phyloP scores from a whole-genome alignment of 345 rosid species.

The Rhodamnia rubescens region DNA sequence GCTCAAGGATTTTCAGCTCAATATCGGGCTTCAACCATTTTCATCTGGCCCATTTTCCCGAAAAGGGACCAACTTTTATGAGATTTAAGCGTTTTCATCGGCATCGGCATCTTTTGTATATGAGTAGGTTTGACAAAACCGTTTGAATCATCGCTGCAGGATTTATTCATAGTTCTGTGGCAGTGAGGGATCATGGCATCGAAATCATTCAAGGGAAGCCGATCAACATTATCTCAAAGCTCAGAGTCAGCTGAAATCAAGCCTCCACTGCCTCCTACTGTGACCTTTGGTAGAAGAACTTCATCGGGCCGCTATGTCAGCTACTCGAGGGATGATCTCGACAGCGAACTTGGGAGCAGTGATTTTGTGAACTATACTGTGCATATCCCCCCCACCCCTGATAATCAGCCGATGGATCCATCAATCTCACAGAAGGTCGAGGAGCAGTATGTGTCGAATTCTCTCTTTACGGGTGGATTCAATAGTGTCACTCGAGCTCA shows the following conservation, averaged over 20 bases:
- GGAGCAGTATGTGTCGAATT: slow-evolving; percentile 92
- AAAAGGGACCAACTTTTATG: not conserved
- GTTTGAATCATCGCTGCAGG: not conserved
- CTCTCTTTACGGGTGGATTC: slow-evolving; percentile 91
- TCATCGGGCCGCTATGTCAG: slow-evolving; percentile 78
- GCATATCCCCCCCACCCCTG: slow-evolving; percentile 92
- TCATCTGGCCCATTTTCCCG: not conserved
- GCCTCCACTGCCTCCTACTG: slow-evolving; percentile 53
- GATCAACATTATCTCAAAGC: slow-evolving; percentile 45
- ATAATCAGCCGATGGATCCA: slow-evolving; percentile 90
- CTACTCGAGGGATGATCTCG: slow-evolving; percentile 92
- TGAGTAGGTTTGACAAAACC: not conserved
- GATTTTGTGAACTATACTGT: slow-evolving; percentile 84
- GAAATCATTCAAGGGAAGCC: slow-evolving; percentile 41
- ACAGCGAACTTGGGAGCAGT: slow-evolving; percentile 65
- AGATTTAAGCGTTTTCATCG: not conserved
- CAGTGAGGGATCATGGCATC: slow-evolving; percentile 38
- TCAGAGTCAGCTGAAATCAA: slow-evolving; percentile 58
- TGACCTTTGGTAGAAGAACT: slow-evolving; percentile 72
- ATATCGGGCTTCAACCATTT: not conserved
- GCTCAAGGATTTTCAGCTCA: not conserved
- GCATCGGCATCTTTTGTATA: not conserved
- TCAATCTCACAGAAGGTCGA: slow-evolving; percentile 90
- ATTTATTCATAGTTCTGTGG: not conserved
- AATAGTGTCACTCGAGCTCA: slow-evolving; percentile 83